Evolutionary conservation across 2,329 filamentous ascomycete genomes (phyloP).

Genomic region (Hymenoscyphus occultus): DNA sequence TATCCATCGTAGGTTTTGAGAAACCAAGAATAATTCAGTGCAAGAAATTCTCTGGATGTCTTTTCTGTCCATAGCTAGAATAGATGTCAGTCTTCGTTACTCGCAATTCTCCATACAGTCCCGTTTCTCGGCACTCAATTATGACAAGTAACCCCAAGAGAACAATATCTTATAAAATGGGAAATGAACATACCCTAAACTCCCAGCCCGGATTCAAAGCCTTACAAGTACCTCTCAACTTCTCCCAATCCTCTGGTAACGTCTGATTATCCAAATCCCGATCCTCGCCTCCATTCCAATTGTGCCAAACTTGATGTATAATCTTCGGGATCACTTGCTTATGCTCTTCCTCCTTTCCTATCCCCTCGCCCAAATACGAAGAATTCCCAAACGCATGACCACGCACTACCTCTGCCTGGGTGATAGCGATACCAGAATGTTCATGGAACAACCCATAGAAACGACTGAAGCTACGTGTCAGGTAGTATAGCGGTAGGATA

Average conservation of each 20-base stretch:
- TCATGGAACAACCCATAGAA: conserved; percentile 22
- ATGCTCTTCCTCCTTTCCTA: conserved; percentile 40
- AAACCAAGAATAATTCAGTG: conserved; percentile 69
- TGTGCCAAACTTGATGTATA: conserved; percentile 61
- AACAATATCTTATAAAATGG: no score
- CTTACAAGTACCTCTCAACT: conserved; percentile 63
- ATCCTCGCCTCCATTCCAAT: conserved; percentile 56
- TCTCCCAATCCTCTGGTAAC: conserved; percentile 64
- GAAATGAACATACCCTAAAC: conserved; percentile 61
- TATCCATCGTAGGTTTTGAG: conserved; percentile 67
- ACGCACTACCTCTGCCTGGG: conserved; percentile 15
- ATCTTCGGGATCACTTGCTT: conserved; percentile 67
- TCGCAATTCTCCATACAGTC: no score
- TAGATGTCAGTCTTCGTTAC: neutral
- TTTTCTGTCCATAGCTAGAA: conserved; percentile 69
- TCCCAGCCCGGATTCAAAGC: conserved; percentile 68
- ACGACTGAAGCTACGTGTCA: conserved; percentile 6
- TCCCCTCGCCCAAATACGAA: neutral
- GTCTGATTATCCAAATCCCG: conserved; percentile 34
- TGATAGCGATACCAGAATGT: conserved; percentile 20
- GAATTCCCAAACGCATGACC: conserved; percentile 3
- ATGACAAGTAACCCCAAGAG: no score
- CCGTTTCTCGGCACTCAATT: no score
- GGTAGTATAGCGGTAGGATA: neutral
- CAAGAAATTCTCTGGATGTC: conserved; percentile 64